Percentiles rank a stretch among this genome's conserved stretches.
Evolutionary conservation across 2,329 filamentous ascomycete species (phyloP).

Genomic region (Cephalotrichum gorgonifer): DNA sequence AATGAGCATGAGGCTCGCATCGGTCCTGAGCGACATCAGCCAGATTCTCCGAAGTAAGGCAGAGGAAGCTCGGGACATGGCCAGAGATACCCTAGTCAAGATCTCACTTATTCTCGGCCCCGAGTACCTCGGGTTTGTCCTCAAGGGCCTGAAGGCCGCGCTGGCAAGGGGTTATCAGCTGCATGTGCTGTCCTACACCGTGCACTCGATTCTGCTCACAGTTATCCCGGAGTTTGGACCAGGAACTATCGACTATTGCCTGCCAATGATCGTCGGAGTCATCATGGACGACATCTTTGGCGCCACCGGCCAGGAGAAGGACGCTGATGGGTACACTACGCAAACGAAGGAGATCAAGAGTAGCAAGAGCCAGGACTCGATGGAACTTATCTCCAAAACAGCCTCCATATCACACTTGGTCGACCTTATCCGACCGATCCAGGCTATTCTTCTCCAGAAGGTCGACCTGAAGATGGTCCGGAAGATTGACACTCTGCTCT

Average conservation of each 20-base stretch:
- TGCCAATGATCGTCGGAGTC: slow-evolving; percentile 66
- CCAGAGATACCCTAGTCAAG: slow-evolving; percentile 75
- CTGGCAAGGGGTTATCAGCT: slow-evolving; percentile 82
- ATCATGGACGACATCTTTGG: slow-evolving; percentile 99
- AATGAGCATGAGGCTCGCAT: slow-evolving; percentile 64
- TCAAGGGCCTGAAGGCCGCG: slow-evolving; percentile 79
- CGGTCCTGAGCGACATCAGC: slow-evolving; percentile 82
- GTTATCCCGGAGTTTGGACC: slow-evolving; percentile 62
- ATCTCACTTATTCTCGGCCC: slow-evolving; percentile 75
- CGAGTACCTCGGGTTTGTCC: slow-evolving; percentile 78
- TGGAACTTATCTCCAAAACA: slow-evolving; percentile 81
- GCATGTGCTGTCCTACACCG: slow-evolving; percentile 88
- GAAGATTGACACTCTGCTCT: slow-evolving; percentile 83
- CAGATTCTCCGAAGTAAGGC: slow-evolving; percentile 85
- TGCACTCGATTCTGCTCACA: slow-evolving; percentile 80
- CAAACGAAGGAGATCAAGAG: slow-evolving; percentile 97
- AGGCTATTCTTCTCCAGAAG: slow-evolving; percentile 70
- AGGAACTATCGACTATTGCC: slow-evolving; percentile 83
- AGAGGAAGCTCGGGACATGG: slow-evolving; percentile 82
- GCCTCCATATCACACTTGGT: slow-evolving; percentile 66
- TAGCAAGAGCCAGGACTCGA: slow-evolving; percentile 95
- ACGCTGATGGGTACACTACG: slow-evolving; percentile 88
- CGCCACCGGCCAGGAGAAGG: slow-evolving; percentile 85
- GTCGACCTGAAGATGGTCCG: slow-evolving; percentile 72
- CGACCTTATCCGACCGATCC: slow-evolving; percentile 68